These are phyloP conservation scores for Fusarium sterilihyphosum DNA, from an alignment of 2,329 filamentous ascomycete genomes.

Conservation along the genomic window DNA sequence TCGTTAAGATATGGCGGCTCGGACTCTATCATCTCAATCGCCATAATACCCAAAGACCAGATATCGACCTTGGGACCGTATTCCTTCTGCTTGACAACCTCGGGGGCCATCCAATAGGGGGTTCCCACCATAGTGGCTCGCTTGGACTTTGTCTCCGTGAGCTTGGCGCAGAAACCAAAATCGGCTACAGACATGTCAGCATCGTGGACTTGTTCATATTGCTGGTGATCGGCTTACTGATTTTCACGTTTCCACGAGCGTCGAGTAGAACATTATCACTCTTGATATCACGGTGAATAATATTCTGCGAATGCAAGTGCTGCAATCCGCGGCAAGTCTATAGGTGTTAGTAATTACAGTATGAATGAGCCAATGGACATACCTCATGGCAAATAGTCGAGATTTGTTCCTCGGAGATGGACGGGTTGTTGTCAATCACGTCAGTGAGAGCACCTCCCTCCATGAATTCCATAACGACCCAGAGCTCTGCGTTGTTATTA, in stretches of 20 bases:
- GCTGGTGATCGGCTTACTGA: slow-evolving; percentile 71
- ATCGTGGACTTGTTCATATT: neutral
- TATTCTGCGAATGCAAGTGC: slow-evolving; percentile 94
- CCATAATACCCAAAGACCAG: slow-evolving; percentile 99
- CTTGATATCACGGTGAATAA: slow-evolving; percentile 99
- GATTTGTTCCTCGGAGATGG: slow-evolving; percentile 96
- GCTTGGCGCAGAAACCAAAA: slow-evolving; percentile 99
- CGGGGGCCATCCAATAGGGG: slow-evolving; percentile 99
- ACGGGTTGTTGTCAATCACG: slow-evolving; percentile 97
- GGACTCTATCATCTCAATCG: slow-evolving; percentile 99
- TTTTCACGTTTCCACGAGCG: slow-evolving; percentile 95
- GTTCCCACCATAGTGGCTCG: slow-evolving; percentile 99
- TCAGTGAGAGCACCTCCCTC: slow-evolving; percentile 97
- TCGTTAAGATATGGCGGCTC: slow-evolving; percentile 98
- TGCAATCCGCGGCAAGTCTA: slow-evolving; percentile 96
- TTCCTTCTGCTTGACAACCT: slow-evolving; percentile 99
- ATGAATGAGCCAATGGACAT: slow-evolving; percentile 46
- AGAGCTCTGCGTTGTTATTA: slow-evolving; percentile 94
- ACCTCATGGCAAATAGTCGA: slow-evolving; percentile 97
- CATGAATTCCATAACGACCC: slow-evolving; percentile 99
- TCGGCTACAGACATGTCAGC: slow-evolving; percentile 71
- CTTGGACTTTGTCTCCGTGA: slow-evolving; percentile 96
- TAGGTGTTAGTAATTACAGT: slow-evolving; percentile 25
- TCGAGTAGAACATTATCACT: slow-evolving; percentile 97
- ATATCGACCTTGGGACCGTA: slow-evolving; percentile 99